Conservation (phyloP, 2,329 filamentous ascomycete species). For the Cryoendolithus antarcticus region DNA sequence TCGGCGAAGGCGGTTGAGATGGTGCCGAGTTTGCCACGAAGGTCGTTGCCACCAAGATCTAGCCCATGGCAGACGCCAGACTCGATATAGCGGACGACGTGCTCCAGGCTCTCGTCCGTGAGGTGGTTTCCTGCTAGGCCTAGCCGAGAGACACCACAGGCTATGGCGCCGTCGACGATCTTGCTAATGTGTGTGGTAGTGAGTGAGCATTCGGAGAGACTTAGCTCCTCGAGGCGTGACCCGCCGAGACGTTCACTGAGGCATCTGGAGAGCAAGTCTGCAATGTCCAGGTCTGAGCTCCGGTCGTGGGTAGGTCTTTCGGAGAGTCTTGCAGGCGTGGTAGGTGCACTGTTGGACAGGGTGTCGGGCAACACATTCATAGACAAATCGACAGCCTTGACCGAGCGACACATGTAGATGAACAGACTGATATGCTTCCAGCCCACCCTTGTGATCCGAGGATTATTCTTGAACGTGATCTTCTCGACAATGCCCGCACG, state of each 20-base stretch:
- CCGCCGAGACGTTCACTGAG: conserved; percentile 67
- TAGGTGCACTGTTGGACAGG: conserved; percentile 14
- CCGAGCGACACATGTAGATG: conserved; percentile 73
- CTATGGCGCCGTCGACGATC: conserved; percentile 70
- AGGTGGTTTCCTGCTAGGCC: conserved; percentile 76
- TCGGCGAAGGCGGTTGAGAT: conserved; percentile 40
- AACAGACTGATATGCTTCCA: conserved; percentile 90
- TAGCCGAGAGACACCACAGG: conserved; percentile 64
- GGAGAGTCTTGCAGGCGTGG: conserved; percentile 11
- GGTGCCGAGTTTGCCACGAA: conserved; percentile 34
- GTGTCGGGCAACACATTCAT: conserved; percentile 62
- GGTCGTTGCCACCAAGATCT: conserved; percentile 76
- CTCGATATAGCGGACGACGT: conserved; percentile 64
- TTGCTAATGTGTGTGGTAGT: conserved; percentile 57
- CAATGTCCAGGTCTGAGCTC: conserved; percentile 36
- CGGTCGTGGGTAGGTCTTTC: too few species aligned
- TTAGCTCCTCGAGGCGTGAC: conserved; percentile 64
- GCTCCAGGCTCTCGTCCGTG: conserved; percentile 57
- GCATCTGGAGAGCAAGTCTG: conserved; percentile 59
- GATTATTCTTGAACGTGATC: conserved; percentile 78
- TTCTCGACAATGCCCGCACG: conserved; percentile 71
- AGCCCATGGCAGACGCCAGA: conserved; percentile 73
- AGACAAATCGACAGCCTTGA: conserved; percentile 78
- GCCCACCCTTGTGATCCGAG: conserved; percentile 68
- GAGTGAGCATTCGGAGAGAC: conserved; percentile 67